Percentiles rank a stretch among this genome's conserved stretches.
These are phyloP conservation scores for Colletotrichum truncatum DNA, from an alignment of 2,329 filamentous ascomycete genomes.

Conservation along the genomic window DNA sequence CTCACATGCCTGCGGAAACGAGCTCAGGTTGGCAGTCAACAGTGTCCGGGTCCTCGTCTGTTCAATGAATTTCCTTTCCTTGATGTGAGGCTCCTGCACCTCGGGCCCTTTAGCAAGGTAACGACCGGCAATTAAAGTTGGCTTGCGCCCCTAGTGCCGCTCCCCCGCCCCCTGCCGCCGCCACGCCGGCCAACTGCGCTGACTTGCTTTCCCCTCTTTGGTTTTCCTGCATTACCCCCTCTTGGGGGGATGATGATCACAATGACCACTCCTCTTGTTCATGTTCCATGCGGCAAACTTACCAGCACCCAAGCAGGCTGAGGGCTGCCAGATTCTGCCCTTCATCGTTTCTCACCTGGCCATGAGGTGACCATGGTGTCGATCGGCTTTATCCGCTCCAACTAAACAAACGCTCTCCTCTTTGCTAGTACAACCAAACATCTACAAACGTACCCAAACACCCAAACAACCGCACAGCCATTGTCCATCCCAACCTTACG, in stretches of 20 bases:
- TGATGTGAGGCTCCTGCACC: background rate
- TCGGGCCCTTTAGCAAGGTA: background rate
- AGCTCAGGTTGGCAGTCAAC: too few species aligned
- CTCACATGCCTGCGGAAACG: background rate
- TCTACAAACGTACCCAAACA: background rate
- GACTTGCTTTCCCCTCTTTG: background rate
- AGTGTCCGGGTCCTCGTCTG: too few species aligned
- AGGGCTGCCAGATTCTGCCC: background rate
- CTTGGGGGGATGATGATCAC: background rate
- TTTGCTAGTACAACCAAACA: background rate
- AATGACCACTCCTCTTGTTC: constrained; percentile 2
- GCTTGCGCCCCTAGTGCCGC: background rate
- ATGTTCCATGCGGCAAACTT: background rate
- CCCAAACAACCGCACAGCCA: background rate
- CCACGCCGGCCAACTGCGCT: constrained; percentile 13
- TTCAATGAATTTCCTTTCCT: too few species aligned
- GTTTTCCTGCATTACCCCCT: background rate
- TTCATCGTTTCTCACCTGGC: background rate
- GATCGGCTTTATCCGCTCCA: background rate
- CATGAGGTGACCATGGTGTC: background rate
- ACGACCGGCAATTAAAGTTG: constrained; percentile 11
- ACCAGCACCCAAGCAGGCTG: background rate
- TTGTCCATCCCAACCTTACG: background rate
- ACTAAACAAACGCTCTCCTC: background rate
- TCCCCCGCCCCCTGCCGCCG: constrained; percentile 7